Conservation (phyloP, 495 filamentous ascomycete genomes). For the Neurospora hispaniola region DNA sequence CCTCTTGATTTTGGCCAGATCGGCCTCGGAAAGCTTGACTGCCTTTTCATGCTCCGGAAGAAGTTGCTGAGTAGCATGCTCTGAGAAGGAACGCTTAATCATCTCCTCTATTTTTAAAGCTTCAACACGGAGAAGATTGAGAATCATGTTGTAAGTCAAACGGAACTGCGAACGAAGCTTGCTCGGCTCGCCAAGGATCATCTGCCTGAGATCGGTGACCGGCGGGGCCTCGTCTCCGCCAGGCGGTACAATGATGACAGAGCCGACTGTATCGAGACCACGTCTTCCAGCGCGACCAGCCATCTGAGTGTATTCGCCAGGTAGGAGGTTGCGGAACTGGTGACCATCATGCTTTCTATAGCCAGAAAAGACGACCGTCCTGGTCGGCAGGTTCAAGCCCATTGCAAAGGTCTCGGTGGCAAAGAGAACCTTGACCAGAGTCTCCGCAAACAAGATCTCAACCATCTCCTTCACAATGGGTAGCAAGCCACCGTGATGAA, state of each 20-base stretch:
- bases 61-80: slow-evolving; percentile 95
- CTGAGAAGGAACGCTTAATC: slow-evolving; percentile 98
- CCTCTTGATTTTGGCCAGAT: slow-evolving; percentile 78
- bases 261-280: slow-evolving; percentile 84
- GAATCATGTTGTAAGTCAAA: slow-evolving; percentile 98
- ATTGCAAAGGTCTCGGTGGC: slow-evolving; percentile 98
- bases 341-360: slow-evolving; percentile 94
- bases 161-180: slow-evolving; percentile 94
- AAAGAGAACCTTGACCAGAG: slow-evolving; percentile 91
- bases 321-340: slow-evolving; percentile 77
- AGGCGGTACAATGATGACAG: slow-evolving; percentile 81
- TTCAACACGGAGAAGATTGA: slow-evolving; percentile 90
- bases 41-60: slow-evolving; percentile 91
- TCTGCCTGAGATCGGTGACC: slow-evolving; percentile 66
- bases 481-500: slow-evolving; percentile 89
- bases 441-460: slow-evolving; percentile 90
- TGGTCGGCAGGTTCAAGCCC: slow-evolving; percentile 90
- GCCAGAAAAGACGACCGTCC: slow-evolving; percentile 95
- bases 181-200: slow-evolving; percentile 93
- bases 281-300: slow-evolving; percentile 87
- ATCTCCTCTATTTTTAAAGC: slow-evolving; percentile 98
- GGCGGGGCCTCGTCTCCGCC: slow-evolving; percentile 76
- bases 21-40: slow-evolving; percentile 84
- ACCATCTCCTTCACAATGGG: slow-evolving; percentile 98
- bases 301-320: slow-evolving; percentile 98